Percentiles rank a stretch among this genome's conserved stretches.
phyloP scores from a whole-genome alignment of 768 basidiomycete species.

The Lepiota subincarnata region DNA sequence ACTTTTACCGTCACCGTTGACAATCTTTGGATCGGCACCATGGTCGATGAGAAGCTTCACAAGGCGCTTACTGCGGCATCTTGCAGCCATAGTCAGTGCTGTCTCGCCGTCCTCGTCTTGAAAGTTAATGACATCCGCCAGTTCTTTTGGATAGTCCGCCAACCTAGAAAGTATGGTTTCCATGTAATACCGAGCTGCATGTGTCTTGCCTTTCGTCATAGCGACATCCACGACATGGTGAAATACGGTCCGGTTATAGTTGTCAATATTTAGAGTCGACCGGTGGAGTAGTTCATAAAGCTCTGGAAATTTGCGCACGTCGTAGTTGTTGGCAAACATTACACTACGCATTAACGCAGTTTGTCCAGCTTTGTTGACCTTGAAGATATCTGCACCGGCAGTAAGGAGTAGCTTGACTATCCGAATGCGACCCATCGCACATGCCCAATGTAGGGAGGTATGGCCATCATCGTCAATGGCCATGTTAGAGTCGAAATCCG shows the following conservation, averaged over 20 bases:
- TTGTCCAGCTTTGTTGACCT: slow-evolving; percentile 94
- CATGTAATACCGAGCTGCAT: slow-evolving; percentile 98
- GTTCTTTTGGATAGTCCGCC: slow-evolving; percentile 89
- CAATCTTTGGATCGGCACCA: slow-evolving; percentile 92
- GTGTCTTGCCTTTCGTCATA: slow-evolving; percentile 95
- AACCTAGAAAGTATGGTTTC: slow-evolving; percentile 88
- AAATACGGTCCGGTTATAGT: slow-evolving; percentile 94
- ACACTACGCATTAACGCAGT: slow-evolving; percentile 98
- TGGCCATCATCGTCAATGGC: slow-evolving; percentile 98
- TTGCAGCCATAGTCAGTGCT: slow-evolving; percentile 91
- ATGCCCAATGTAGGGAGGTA: slow-evolving; percentile 96
- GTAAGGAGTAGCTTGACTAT: slow-evolving; percentile 92
- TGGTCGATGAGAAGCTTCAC: slow-evolving; percentile 96
- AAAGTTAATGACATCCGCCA: slow-evolving; percentile 98
- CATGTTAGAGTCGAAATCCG: slow-evolving; percentile 93
- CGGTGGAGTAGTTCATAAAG: slow-evolving; percentile 94
- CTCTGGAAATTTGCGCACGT: slow-evolving; percentile 97
- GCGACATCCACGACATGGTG: slow-evolving; percentile 98
- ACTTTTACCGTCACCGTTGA: slow-evolving; percentile 92
- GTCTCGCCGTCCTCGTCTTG: slow-evolving; percentile 99
- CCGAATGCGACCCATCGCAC: slow-evolving; percentile 96
- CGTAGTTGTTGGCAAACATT: slow-evolving; percentile 99
- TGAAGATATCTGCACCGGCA: slow-evolving; percentile 94
- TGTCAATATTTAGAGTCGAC: slow-evolving; percentile 98
- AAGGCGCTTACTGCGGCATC: slow-evolving; percentile 91